Base-by-base conservation (phyloP, 1,139 yeast species). In the Suhomyces coccinellae region DNA sequence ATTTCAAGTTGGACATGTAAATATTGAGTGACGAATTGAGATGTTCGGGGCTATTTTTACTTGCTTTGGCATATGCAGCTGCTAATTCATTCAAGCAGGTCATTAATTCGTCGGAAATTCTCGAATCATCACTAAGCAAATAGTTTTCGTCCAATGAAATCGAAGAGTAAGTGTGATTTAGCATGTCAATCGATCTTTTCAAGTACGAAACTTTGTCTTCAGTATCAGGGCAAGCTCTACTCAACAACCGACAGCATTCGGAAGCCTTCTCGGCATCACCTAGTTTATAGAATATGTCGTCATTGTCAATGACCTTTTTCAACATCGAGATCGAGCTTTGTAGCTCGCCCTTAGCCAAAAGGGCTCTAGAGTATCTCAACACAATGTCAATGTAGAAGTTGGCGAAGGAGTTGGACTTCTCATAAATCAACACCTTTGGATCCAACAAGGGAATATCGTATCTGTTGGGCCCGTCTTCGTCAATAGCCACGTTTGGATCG, bases 181-280 rank as follows among this genome's bases (percentile, higher is more conserved):
- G 62, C 73, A 75, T 75, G 28, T 63, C 66, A 13, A 80, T 58
- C 1, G 80, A 67, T 38, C 80, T 65, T 36, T 67, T 54, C 38
- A 77, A 61, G 43, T 73, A 71, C 4, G 48, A 39, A 27, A 72
- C 68, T 33, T 73, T 71, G 14, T 61, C 64, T 2, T 54, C 49
- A 9, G 10, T 26, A 35, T 61, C 57, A 1, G 56, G 55, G n/a
- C 60, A 52, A 13, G 71, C 63, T 42, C 58, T 66, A 33, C 69
- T 62, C 43, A 73, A 52, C 33, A 74, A 53, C 33, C 78, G 61
- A 49, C 76, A 66, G 51, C 77, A 71, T 47, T 69, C 73, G 0
- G 75, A 63, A 46, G 74, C 58, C 47, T 73, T 56, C 52, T 74
- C 79, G 9, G 77, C 70, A 50, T 72, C 76, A n/a, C 79, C 79